phyloP scores from a whole-genome alignment of 805 yeast species.

The Wickerhamiella vanderwaltii region DNA sequence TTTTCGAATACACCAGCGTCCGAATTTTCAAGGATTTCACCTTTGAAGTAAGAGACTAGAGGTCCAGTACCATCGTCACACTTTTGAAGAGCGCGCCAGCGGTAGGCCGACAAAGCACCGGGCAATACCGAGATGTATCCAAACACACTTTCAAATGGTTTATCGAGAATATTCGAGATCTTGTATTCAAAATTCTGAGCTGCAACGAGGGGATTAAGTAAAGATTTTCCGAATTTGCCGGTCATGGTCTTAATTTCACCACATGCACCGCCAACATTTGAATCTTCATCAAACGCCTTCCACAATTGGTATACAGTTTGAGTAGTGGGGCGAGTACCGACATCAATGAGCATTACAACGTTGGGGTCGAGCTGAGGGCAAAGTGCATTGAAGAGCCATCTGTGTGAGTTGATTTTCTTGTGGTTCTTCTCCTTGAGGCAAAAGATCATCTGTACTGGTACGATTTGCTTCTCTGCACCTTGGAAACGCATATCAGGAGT shows the following conservation, averaged over 20 bases:
- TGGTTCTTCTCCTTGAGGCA: conserved; percentile 87
- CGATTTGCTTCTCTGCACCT: conserved; percentile 69
- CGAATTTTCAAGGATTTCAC: conserved; percentile 53
- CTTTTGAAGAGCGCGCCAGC: conserved; percentile 75
- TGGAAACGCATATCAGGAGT: conserved; percentile 81
- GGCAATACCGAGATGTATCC: conserved; percentile 92
- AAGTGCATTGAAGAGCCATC: conserved; percentile 94
- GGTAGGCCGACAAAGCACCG: conserved; percentile 90
- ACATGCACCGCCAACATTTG: conserved; percentile 97
- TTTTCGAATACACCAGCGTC: conserved; percentile 87
- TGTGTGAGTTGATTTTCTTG: conserved; percentile 90
- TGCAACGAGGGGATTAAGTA: conserved; percentile 84
- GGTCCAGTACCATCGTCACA: conserved; percentile 92
- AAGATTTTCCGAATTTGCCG: conserved; percentile 72
- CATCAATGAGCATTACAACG: conserved; percentile 79
- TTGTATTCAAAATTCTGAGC: conserved; percentile 95
- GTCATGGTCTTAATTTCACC: conserved; percentile 95
- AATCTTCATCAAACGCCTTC: conserved; percentile 94
- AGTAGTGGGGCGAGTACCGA: conserved; percentile 91
- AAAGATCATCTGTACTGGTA: conserved; percentile 88
- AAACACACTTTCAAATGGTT: conserved; percentile 83
- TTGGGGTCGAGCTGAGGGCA: conserved; percentile 89
- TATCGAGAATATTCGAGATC: conserved; percentile 91
- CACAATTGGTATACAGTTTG: conserved; percentile 85
- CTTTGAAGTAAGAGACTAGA: conserved; percentile 74